Evolutionary conservation across 2,329 filamentous ascomycete genomes (phyloP), one percentile per base, ranked within the genome.

Genomic region (Cercospora citrullina): DNA sequence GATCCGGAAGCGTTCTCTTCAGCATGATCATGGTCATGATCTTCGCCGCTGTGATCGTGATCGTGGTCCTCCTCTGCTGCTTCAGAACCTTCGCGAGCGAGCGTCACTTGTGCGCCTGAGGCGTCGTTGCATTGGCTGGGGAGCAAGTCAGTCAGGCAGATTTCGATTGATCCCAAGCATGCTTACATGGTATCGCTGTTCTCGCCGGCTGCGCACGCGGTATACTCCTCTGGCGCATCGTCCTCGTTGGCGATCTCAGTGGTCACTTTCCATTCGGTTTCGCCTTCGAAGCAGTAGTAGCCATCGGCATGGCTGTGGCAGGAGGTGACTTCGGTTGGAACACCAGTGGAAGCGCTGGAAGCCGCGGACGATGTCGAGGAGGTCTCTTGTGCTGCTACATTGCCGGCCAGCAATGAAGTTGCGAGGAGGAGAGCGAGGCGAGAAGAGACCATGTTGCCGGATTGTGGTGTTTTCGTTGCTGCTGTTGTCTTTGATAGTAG

Each of bases 281-380:
- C 48, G 31, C 62, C 62, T 42, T 57, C 48, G 31, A 64, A 64
- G 62, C 62, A 64, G 51, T 64, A 64, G n/a, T 45, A 58, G 23
- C 62, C 62, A 8, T 64, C 62, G 30, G 48, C 36, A 14, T 64
- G 62, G 21, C 42, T 59, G 53, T 64, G 62, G 62, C 62, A 64
- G 33, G 23, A 30, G 3, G 18, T 59, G n/a, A 64, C 51, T 45
- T 57, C 62, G n/a, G 62, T 64, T 7, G 62, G 51, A 26, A 64
- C 62, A 18, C 26, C 62, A 3, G 62, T 64, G 16, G 62, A 21
- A 26, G 55, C 62, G 28, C 16, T 36, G 4, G 42, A 12, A 31
- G 53, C 26, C 14, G 53, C 30, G 3, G 26, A 30, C 8, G 53
- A 58, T 1, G 53, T 58, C 5, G 53, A 10, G 6, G 26, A 28